Evolutionary conservation across 176 grass and related monocot species (phyloP), one percentile per base, ranked within the genome.

Genomic region (Urochloa ruziziensis): DNA sequence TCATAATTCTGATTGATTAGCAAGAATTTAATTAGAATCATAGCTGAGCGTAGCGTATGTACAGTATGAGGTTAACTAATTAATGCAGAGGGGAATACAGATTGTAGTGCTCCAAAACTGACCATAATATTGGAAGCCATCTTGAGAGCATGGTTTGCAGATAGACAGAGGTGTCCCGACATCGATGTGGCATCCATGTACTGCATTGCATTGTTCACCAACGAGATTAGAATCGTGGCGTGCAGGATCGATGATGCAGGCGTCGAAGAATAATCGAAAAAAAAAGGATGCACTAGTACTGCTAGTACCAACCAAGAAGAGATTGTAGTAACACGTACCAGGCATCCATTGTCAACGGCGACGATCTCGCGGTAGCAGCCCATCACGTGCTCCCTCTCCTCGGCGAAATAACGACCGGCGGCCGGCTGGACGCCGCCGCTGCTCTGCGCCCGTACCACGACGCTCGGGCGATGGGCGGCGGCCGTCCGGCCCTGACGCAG

Each of bases 81-180:
- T n/a, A 47, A 14, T 47, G 44, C 44, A 47, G 44, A 44, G 13
- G 44, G 44, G 44, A 10, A 49, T 51, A 51, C 17, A 51, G 6
- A 18, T 19, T 53, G 18, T 7, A 53, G 51, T 53, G 8, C 51
- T 53, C 51, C 18, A 21, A 49, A 42, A 70, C 67, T 58, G 32
- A 65, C 71, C 78, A 87, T 27, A 16, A 87, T 12, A 1, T 43
- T 14, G 63, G 70, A 76, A 10, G 79, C 71, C 52, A 87, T 39
- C 51, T 7, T 16, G 32, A 82, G 79, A 37, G 72, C 79, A n/a
- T 82, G 7, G 2, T 70, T 53, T 4, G 72, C 52, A 9, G 43
- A 51, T 0, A 83, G 30, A 32, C 80, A 88, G 64, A 88, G 2
- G 29, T 44, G 32, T 27, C 64, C 72, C 11, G 80, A 88, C 72